phyloP scores from a whole-genome alignment of 768 basidiomycete species.

The Mycena haematopus region DNA sequence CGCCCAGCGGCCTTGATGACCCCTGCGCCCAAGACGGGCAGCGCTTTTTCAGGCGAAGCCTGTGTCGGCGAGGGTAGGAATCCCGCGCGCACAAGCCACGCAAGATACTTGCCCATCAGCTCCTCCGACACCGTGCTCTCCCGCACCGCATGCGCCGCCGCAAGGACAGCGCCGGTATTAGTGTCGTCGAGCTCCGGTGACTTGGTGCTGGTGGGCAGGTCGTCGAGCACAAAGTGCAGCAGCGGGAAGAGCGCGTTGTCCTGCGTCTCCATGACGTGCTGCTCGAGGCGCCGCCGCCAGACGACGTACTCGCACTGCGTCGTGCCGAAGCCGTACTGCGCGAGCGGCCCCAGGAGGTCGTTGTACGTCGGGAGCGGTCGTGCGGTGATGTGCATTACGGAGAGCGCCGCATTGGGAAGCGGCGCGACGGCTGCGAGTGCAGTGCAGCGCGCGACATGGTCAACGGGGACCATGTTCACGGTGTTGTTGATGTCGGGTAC shows the following conservation, averaged over 20 bases:
- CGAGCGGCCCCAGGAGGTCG: slow-evolving; percentile 74
- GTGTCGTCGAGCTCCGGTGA: slow-evolving; percentile 88
- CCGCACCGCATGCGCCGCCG: slow-evolving; percentile 45
- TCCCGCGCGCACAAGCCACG: slow-evolving; percentile 87
- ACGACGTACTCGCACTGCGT: slow-evolving; percentile 85
- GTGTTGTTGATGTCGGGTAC: slow-evolving; percentile 98
- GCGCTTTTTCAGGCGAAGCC: slow-evolving; percentile 43
- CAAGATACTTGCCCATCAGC: slow-evolving; percentile 86
- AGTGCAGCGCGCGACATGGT: slow-evolving; percentile 89
- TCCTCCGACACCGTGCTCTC: slow-evolving; percentile 73
- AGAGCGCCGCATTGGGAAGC: slow-evolving; percentile 50
- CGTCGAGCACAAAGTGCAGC: slow-evolving; percentile 96
- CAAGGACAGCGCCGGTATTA: slow-evolving; percentile 76
- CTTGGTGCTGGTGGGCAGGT: slow-evolving; percentile 95
- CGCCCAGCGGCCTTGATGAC: slow-evolving; percentile 71
- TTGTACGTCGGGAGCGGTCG: slow-evolving; percentile 91
- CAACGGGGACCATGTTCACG: slow-evolving; percentile 97
- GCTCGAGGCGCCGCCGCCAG: slow-evolving; percentile 93
- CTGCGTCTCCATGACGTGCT: slow-evolving; percentile 91
- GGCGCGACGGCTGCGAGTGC: slow-evolving; percentile 74
- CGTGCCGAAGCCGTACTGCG: slow-evolving; percentile 81
- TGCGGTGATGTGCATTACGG: slow-evolving; percentile 86
- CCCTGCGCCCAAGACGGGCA: slow-evolving; percentile 55
- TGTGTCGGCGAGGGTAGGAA: slow-evolving; percentile 72
- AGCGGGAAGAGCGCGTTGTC: slow-evolving; percentile 98